A percentile compares a stretch with the other conserved stretches of the same genome.
Conservation (phyloP, 306 rosid species). For the Purshia tridentata region DNA sequence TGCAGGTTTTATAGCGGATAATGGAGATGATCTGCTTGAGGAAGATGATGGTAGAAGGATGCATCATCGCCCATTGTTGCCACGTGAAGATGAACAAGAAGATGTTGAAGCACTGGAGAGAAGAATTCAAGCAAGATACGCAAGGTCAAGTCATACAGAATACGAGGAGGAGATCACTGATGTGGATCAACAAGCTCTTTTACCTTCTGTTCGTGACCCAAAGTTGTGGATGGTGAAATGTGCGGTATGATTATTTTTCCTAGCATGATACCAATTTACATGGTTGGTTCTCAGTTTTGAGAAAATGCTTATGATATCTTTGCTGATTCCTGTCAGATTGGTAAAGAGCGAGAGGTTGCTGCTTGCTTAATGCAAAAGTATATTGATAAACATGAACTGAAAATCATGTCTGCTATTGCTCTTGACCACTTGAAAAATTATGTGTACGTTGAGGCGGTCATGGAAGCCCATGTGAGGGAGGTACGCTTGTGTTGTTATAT, state of each 20-base stretch:
- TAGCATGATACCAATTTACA: background rate
- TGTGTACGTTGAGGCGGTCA: slow-evolving; percentile 82
- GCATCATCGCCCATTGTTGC: slow-evolving; percentile 51
- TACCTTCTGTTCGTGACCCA: slow-evolving; percentile 93
- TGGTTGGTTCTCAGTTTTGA: background rate
- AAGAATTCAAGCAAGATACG: slow-evolving; percentile 67
- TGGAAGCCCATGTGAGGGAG: slow-evolving; percentile 97
- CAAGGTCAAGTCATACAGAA: slow-evolving; percentile 45
- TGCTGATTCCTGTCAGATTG: slow-evolving; percentile 51
- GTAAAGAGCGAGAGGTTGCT: slow-evolving; percentile 76
- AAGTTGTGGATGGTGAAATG: slow-evolving; percentile 96
- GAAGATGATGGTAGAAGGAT: slow-evolving; percentile 70
- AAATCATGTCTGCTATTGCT: slow-evolving; percentile 80
- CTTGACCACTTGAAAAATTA: slow-evolving; percentile 84
- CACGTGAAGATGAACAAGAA: slow-evolving; percentile 75
- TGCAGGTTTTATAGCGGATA: slow-evolving; percentile 75
- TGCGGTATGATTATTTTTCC: slow-evolving; percentile 57
- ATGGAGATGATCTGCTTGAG: slow-evolving; percentile 59
- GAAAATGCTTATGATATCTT: slow-evolving; percentile 8
- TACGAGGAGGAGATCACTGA: slow-evolving; percentile 81
- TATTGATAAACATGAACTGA: slow-evolving; percentile 77
- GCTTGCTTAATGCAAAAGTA: slow-evolving; percentile 88
- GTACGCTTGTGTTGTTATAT: slow-evolving; percentile 40
- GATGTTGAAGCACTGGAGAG: slow-evolving; percentile 79
- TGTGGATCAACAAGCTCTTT: slow-evolving; percentile 86